Percentiles rank a stretch among this genome's conserved stretches.
Conservation (phyloP, 2,329 filamentous ascomycete species). For the Aspergillus sp. region DNA sequence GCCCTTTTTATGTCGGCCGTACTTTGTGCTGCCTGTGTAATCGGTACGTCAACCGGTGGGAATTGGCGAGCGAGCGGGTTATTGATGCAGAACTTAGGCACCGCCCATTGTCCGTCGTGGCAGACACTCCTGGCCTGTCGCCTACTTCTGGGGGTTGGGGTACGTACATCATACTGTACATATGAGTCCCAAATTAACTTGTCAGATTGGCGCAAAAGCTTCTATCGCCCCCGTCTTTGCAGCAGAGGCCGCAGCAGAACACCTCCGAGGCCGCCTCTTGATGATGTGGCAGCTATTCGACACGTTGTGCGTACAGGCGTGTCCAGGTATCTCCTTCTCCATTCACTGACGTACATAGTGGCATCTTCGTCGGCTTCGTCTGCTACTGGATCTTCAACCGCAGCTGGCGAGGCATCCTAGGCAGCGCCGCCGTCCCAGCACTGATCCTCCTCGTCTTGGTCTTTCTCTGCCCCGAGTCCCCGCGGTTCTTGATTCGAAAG, state of each 20-base stretch:
- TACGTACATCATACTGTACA: slow-evolving; percentile 1
- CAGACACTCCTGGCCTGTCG: slow-evolving; percentile 24
- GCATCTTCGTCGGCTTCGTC: slow-evolving; percentile 14
- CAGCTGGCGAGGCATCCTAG: slow-evolving; percentile 47
- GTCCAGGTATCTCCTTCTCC: not conserved
- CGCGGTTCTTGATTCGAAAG: slow-evolving; percentile 39
- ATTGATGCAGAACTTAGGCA: slow-evolving; percentile 3
- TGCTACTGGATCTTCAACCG: slow-evolving; percentile 21
- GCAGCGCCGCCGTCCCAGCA: slow-evolving; percentile 48
- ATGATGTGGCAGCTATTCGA: slow-evolving; percentile 25
- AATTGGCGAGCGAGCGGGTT: not conserved
- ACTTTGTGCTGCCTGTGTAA: slow-evolving; percentile 18
- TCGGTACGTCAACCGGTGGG: slow-evolving; percentile 9
- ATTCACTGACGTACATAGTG: slow-evolving; percentile 2
- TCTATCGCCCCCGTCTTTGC: slow-evolving; percentile 22
- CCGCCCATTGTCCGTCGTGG: slow-evolving; percentile 23
- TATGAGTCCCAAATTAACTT: not conserved
- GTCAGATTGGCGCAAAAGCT: slow-evolving; percentile 21
- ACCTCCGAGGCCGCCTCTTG: slow-evolving; percentile 15
- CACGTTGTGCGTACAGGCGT: slow-evolving; percentile 16
- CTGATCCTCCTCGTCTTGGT: slow-evolving; percentile 45
- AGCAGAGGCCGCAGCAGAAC: slow-evolving; percentile 17
- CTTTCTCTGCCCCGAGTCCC: slow-evolving; percentile 41
- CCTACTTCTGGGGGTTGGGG: slow-evolving; percentile 28
- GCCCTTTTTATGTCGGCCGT: slow-evolving; percentile 39